Conservation (phyloP, 2,329 filamentous ascomycete species). For the Botryotinia calthae region DNA sequence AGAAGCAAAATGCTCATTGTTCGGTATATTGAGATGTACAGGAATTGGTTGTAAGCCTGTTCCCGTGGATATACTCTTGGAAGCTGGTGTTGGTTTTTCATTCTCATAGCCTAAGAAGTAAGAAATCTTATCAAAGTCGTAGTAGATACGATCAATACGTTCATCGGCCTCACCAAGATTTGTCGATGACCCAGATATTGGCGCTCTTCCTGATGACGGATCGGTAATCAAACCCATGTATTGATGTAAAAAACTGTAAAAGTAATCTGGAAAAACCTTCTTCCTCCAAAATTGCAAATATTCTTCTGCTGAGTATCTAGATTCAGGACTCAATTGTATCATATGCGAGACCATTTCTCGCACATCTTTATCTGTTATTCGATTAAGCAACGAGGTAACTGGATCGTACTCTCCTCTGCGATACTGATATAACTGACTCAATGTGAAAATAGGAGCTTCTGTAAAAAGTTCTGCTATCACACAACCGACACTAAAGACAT, state of each 20-base stretch:
- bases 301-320: slow-evolving; percentile 88
- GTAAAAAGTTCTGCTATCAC: slow-evolving; percentile 96
- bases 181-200: slow-evolving; percentile 63
- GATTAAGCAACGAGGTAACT: slow-evolving; percentile 72
- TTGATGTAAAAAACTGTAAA: slow-evolving; percentile 95
- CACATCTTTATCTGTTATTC: slow-evolving; percentile 84
- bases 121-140: slow-evolving; percentile 96
- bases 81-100: slow-evolving; percentile 32
- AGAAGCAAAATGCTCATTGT: slow-evolving; percentile 70
- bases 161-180: slow-evolving; percentile 89
- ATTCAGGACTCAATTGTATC: slow-evolving; percentile 91
- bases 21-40: slow-evolving; percentile 80
- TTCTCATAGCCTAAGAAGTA: slow-evolving; percentile 82
- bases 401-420: slow-evolving; percentile 91
- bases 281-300: slow-evolving; percentile 89
- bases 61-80: slow-evolving; percentile 44
- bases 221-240: slow-evolving; percentile 97
- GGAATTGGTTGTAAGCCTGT: slow-evolving; percentile 68
- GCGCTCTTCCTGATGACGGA: slow-evolving; percentile 73
- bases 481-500: slow-evolving; percentile 94
- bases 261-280: slow-evolving; percentile 93
- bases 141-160: slow-evolving; percentile 86
- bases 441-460: slow-evolving; percentile 93
- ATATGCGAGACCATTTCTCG: slow-evolving; percentile 90
- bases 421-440: slow-evolving; percentile 94